Conservation (phyloP, 1,284 basidiomycete species). For the Malassezia japonica region DNA sequence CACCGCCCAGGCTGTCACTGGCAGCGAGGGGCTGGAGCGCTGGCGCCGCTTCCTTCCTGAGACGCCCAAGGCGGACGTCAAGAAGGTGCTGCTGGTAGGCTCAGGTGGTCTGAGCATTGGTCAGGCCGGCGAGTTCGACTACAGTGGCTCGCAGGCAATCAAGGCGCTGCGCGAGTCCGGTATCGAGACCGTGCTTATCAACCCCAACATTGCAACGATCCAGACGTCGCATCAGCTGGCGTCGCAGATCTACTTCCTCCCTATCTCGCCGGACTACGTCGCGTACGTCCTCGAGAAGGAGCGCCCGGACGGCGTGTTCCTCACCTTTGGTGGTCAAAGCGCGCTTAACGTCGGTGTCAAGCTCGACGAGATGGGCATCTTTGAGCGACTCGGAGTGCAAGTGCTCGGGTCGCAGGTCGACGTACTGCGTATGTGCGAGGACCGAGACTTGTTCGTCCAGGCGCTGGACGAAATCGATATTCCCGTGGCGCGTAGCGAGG, state of each 20-base stretch:
- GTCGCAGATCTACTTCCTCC: slow-evolving; percentile 92
- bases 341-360: slow-evolving; percentile 96
- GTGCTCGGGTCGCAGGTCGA: slow-evolving; percentile 89
- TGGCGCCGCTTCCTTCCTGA: slow-evolving; percentile 14
- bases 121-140: slow-evolving; percentile 99
- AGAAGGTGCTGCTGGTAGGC: slow-evolving; percentile 92
- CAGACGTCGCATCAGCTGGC: slow-evolving; percentile 77
- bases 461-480: slow-evolving; percentile 97
- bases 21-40: slow-evolving; percentile 10
- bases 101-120: slow-evolving; percentile 93
- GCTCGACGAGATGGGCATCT: slow-evolving; percentile 92
- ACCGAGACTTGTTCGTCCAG: slow-evolving; percentile 92
- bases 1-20: not conserved
- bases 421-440: slow-evolving; percentile 66
- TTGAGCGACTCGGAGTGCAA: slow-evolving; percentile 85
- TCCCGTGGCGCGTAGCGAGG: slow-evolving; percentile 90
- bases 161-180: slow-evolving; percentile 95
- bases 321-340: slow-evolving; percentile 97
- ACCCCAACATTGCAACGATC: slow-evolving; percentile 48
- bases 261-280: slow-evolving; percentile 93
- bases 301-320: slow-evolving; percentile 87
- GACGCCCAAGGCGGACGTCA: slow-evolving; percentile 60
- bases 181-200: slow-evolving; percentile 72
- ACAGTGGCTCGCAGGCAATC: slow-evolving; percentile 95
- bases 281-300: slow-evolving; percentile 98